Base-by-base conservation (phyloP, 2,329 filamentous ascomycete species). In the Cryphonectria parasitica region DNA sequence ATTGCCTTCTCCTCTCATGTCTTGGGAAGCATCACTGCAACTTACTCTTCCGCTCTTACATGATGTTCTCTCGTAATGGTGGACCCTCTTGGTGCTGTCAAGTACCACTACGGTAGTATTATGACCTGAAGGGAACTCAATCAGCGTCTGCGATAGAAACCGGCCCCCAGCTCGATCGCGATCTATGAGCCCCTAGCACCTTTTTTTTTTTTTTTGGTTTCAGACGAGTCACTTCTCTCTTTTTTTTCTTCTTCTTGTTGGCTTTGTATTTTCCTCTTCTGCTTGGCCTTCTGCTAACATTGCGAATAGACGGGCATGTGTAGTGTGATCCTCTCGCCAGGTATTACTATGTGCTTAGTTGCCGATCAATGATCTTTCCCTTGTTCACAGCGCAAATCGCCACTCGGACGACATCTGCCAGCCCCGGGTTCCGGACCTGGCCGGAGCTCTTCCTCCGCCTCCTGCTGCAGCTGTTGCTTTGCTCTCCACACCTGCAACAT, bases 381-480 rank as follows among this genome's bases (percentile, higher is more conserved):
- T 34, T 60, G 31, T 25, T 72, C 54, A 72, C 11, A 72, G 22
- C 7, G 63, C 58, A 41, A 52, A 68, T 11, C 71, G 63, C 71
- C 68, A 72, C n/a, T 52, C 71, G 22, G 49, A 34, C 19, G 68
- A 70, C 41, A 64, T 70, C 62, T 72, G 68, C 68, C 66, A 64
- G 0, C 68, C 68, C 6, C 1, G 8, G 7, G 2, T n/a, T n/a
- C 43, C 62, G 19, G 61, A n/a, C 10, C 28, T 61, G 22, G 28
- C 43, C 56, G n/a, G 22, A 39, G 8, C 36, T 39, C 13, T 39
- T 49, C 17, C 19, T 5, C 54, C 56, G 39, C 34, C 58, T 45
- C 39, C 34, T 28, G 34, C 54, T 62, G 31, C 31, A 45, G 19
- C 34, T 43, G 22, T 15, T 43, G 41, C 17, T n/a, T 52, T 39